Evolutionary conservation across 1,139 yeast genomes (phyloP), one percentile per base, ranked within the genome.

Genomic region (Debaryomycetaceae sp.): DNA sequence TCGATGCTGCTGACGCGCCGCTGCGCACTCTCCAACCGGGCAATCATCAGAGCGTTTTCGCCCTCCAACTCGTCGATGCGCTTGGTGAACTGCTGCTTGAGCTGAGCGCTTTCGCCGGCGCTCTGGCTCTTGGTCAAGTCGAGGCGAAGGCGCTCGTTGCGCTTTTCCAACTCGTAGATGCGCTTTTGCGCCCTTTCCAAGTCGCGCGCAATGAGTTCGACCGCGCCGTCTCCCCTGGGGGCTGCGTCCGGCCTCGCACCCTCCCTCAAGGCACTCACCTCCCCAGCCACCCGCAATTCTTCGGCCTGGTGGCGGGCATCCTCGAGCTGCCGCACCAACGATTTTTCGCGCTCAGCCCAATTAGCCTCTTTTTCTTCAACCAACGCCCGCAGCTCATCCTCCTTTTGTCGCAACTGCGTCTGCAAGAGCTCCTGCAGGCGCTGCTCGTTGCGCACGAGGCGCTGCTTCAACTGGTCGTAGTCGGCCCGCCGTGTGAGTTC

Each of bases 141-240:
- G 18, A 77, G 66, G 37, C 88, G 71, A 37, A 88, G 63, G 34
- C 78, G 79, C 47, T 83, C 84, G 48, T 86, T 89, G 39, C 95
- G 68, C 42, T 73, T 74, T 51, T 86, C 95, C 33, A 88, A 69
- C 43, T 83, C 88, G 33, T 75, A 53, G 2, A 79, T 71, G 35
- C 93, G 67, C 34, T 75, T 64, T 44, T 84, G 84, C 23, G 86
- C 75, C 17, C 76, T 57, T 46, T 84, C 95, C 8, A 84, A 73
- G 45, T 88, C 96, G 39, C 85, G 71, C 2, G 79, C 70, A 8
- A 84, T 70, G 25, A 83, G 63, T 35, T 80, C 88, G 21, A 83
- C 61, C 44, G 80, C 85, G 7, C 17, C 22, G 3, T 16, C 12
- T 9, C 28, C 28, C 16, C 16, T 31, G 36, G 12, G 43, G 28